These are phyloP conservation scores for Cicer chorassanicum DNA, from an alignment of 306 rosid species.

Conservation along the genomic window DNA sequence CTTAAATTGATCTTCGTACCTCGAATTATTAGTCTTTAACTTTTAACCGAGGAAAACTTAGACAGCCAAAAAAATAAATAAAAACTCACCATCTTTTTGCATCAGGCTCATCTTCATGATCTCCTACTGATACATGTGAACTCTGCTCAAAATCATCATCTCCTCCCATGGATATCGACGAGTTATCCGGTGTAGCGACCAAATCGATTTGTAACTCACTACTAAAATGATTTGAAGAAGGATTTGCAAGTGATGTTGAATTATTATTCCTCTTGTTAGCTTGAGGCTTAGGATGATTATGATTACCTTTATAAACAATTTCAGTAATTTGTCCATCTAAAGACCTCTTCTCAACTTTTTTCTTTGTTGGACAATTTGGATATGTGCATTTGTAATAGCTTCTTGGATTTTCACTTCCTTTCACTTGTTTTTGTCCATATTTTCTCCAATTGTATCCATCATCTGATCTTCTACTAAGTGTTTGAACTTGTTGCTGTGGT, in stretches of 20 bases:
- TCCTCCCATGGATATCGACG: constrained; percentile 79
- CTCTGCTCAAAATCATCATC: constrained; percentile 80
- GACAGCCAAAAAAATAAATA: not conserved
- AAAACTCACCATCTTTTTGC: constrained; percentile 76
- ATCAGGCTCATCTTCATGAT: constrained; percentile 78
- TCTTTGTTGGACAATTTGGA: constrained; percentile 93
- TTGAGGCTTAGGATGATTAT: constrained; percentile 94
- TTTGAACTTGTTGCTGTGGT: constrained; percentile 54
- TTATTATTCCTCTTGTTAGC: constrained; percentile 66
- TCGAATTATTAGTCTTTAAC: too few species aligned
- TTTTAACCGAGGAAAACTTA: too few species aligned
- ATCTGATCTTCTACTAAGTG: constrained; percentile 70
- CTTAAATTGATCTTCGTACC: too few species aligned
- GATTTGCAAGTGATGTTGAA: constrained; percentile 56
- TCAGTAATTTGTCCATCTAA: constrained; percentile 91
- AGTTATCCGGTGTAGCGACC: constrained; percentile 81
- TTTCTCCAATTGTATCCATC: constrained; percentile 99
- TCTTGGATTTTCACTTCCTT: constrained; percentile 98
- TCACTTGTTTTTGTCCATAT: constrained; percentile 96
- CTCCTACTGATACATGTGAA: constrained; percentile 74
- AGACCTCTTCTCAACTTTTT: constrained; percentile 88
- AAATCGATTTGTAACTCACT: constrained; percentile 66
- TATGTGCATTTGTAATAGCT: constrained; percentile 94
- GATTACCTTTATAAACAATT: constrained; percentile 91
- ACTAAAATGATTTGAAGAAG: constrained; percentile 46